Percentiles rank a stretch among this genome's conserved stretches.
Evolutionary conservation across 2,329 filamentous ascomycete genomes (phyloP).

Genomic region (Penicillium concentricum): DNA sequence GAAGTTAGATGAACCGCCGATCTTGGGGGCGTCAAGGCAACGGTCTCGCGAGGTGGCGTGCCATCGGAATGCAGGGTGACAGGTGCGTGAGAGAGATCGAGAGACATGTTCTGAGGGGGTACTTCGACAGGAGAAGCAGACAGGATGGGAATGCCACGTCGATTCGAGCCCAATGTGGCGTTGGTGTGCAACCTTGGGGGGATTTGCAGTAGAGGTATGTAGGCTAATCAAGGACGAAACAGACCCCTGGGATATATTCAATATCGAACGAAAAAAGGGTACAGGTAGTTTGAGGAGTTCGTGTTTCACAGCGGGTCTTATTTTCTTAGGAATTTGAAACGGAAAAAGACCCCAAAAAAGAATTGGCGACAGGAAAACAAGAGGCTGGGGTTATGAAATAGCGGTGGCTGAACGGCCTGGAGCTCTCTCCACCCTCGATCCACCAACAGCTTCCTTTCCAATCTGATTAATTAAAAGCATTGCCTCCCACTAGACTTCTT

Average conservation of each 20-base stretch:
- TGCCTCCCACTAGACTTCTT: conserved; percentile 3
- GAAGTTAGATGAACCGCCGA: conserved; percentile 14
- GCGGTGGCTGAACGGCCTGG: conserved; percentile 34
- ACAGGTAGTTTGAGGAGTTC: neutral
- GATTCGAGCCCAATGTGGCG: conserved; percentile 20
- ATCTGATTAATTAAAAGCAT: neutral
- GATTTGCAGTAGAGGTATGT: conserved; percentile 2
- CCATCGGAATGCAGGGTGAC: conserved; percentile 28
- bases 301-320: conserved; percentile 6
- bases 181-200: conserved; percentile 13
- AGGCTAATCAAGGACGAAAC: neutral
- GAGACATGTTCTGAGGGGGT: conserved; percentile 14
- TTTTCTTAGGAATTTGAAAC: neutral
- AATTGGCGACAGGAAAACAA: conserved; percentile 18
- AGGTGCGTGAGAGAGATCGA: conserved; percentile 13
- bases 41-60: conserved; percentile 19
- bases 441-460: conserved; percentile 19
- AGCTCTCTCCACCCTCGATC: conserved; percentile 21
- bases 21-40: conserved; percentile 20
- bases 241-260: neutral
- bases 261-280: neutral
- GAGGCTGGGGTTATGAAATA: conserved; percentile 30
- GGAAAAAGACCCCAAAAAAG: neutral
- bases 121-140: conserved; percentile 11
- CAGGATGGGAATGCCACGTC: conserved; percentile 34